Base-by-base conservation (phyloP, 176 grass and related monocot species). In the Tillandsia leiboldiana region DNA sequence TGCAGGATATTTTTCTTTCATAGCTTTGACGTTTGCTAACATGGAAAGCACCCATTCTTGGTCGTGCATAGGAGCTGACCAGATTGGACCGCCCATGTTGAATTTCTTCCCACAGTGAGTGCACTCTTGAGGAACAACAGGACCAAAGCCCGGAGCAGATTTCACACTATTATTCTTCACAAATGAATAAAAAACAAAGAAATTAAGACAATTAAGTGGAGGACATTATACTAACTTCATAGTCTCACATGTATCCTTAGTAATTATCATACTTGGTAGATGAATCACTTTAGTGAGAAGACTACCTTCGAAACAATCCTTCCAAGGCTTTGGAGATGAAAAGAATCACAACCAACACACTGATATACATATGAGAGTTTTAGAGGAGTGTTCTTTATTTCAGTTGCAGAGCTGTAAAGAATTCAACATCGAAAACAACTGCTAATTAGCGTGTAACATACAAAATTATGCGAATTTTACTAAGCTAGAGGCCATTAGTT, bases 281-380 rank as follows among this genome's bases (percentile, higher is more conserved):
- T 51, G 26, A 81, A 78, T 50, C 8, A 26, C 7, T 11, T 56
- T 63, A 22, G 20, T 1, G 48, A 15, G 51, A 48, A 78, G 68
- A 17, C 49, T 79, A 97, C 94, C 84, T 97, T 97, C 50, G 73
- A 72, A 74, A 90, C 26, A 23, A 85, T 83, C 75, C 89, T 93
- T 56, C 89, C 89, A 64, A 99, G 71, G 71, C 77, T 71, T 54
- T 99, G 94, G 63, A 99, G 89, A 77, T 93, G 94, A 69, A 93
- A 99, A 80, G 89, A 99, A 76, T 99, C 94, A 85, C 94, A 99
- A n/a, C 87, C 84, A 53, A 73, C 82, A 84, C 94, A 99, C 48
- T 90, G 94, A 74, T 93, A 99, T 64, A 99, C 82, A 72, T 99
- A 99, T 70, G 94, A 99, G 79, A 99, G 84, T 72, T 90, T 99